Base-by-base conservation (phyloP, 2,329 filamentous ascomycete genomes). In the Arthroderma uncinatum region DNA sequence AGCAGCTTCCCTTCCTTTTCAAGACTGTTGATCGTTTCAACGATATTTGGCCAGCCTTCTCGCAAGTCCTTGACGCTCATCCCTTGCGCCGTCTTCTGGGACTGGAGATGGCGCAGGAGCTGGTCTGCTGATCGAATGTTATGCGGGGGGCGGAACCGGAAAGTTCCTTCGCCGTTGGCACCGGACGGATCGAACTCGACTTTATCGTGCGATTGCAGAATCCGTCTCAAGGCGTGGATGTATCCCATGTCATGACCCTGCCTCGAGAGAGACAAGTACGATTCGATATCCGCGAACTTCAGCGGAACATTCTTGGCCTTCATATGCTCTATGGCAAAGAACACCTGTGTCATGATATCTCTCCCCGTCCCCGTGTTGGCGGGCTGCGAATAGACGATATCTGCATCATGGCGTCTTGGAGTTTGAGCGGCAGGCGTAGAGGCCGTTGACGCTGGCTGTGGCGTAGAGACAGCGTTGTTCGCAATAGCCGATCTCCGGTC, bases 21-120 rank as follows among this genome's bases (percentile, higher is more conserved):
- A 54, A 98, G 79, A 63, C 82, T 78, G 61, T 86, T 81, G 68
- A 98, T 86, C 8, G 86, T 81, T 19, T 85, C 81, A 60, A 91
- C 84, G 66, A 89, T 94, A 65, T 86, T 85, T 23, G 86, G 84
- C 93, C 93, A 98, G 61, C 93, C 93, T 69, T 98, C 93, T 73
- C 95, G 95, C 60, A 98, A 80, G 65, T 96, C 90, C 70, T 89
- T 90, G 61, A 97, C 89, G 37, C 79, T 80, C 56, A 97, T 82
- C 10, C 89, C 89, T 62, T 86, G 83, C 1, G 89, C 87, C 59
- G 90, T 90, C 55, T 82, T 83, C 72, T 91, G 90, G 56, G 80
- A 79, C 73, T 95, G 90, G 33, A 98, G 81, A 68, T 89, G 86
- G 57, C 81, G 82, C 56, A 95, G 82, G 56, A 98, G 81, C 64